Evolutionary conservation across 441 rosid species (phyloP), one percentile per base, ranked within the genome.

Genomic region (Jatropha podagrica): DNA sequence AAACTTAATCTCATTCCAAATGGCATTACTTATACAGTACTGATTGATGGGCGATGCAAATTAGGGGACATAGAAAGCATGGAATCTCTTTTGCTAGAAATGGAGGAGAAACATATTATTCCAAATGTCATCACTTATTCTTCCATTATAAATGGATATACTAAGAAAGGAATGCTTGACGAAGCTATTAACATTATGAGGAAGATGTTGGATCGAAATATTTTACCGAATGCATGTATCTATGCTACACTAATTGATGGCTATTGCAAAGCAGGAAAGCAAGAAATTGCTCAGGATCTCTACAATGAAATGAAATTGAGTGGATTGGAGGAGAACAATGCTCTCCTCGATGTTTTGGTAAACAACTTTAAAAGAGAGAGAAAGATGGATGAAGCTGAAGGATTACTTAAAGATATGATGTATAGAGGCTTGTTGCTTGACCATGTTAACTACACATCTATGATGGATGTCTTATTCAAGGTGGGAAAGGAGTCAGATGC

Each of bases 391-490:
- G 91, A 91, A 83, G 87, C 88, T 38, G 83, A 81, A 67, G 86
- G 71, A 74, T 81, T 93, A 67, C 79, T 83, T 72, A 70, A 80
- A 81, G 87, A 84, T 77, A 83, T 84, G 84, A 83, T 75, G 73
- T 85, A 92, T 44, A 83, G 71, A 68, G 97, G 96, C 64, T 63
- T 92, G 83, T 79, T 72, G 44, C 88, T 87, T 80, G 98, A 94
- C 79, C 87, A 38, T 64, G 87, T 94, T 74, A 96, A 90, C 84
- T 96, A 92, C 86, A 96, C 98, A n/a, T 92, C 98, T 81, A 76
- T 91, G 54, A 94, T 92, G 88, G 99, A 96, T 82, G 93, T 90
- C 64, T 87, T 90, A 82, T 92, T 94, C 80, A 96, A 89, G 86
- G 88, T 65, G 41, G 93, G 96, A 75, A 87, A 84, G 23, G 97